These are phyloP conservation scores for Aegilops umbellulata DNA, from an alignment of 176 grass and related monocot genomes.

Conservation along the genomic window DNA sequence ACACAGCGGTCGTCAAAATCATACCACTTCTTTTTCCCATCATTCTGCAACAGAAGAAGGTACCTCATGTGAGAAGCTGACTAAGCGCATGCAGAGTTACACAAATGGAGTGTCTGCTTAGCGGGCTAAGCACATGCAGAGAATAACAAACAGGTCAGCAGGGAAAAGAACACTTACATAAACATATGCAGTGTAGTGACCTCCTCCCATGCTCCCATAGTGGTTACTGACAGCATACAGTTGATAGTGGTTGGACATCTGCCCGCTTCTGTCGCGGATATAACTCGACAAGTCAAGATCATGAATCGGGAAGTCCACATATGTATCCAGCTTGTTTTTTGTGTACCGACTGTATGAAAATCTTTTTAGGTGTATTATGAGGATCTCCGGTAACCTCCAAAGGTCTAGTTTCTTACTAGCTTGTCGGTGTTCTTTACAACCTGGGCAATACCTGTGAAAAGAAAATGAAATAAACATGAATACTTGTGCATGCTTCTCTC, in stretches of 20 bases:
- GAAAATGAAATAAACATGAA: not conserved
- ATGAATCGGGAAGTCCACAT: conserved; percentile 83
- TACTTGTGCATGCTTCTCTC: not conserved
- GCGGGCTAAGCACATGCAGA: not conserved
- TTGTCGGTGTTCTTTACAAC: conserved; percentile 82
- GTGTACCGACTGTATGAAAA: conserved; percentile 81
- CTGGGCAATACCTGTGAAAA: conserved; percentile 74
- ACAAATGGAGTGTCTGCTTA: not conserved
- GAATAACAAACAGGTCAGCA: not conserved
- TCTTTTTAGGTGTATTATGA: conserved; percentile 94
- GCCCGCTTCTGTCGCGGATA: conserved; percentile 39
- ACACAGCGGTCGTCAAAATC: conserved; percentile 86
- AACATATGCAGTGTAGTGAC: conserved; percentile 92
- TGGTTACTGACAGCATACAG: conserved; percentile 91
- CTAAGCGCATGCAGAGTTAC: not conserved
- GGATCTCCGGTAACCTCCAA: conserved; percentile 94
- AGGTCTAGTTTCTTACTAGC: conserved; percentile 91
- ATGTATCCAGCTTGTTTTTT: conserved; percentile 90
- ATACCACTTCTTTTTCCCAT: conserved; percentile 58
- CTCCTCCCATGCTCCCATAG: conserved; percentile 90
- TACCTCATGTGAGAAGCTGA: not conserved
- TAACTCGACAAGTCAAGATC: conserved; percentile 84
- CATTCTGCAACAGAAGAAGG: conserved; percentile 52
- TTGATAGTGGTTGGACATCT: conserved; percentile 54
- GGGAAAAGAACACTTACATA: conserved; percentile 55